A percentile compares a stretch with the other conserved stretches of the same genome.
phyloP scores from a whole-genome alignment of 306 rosid species.

The Gastrolobium villosum region DNA sequence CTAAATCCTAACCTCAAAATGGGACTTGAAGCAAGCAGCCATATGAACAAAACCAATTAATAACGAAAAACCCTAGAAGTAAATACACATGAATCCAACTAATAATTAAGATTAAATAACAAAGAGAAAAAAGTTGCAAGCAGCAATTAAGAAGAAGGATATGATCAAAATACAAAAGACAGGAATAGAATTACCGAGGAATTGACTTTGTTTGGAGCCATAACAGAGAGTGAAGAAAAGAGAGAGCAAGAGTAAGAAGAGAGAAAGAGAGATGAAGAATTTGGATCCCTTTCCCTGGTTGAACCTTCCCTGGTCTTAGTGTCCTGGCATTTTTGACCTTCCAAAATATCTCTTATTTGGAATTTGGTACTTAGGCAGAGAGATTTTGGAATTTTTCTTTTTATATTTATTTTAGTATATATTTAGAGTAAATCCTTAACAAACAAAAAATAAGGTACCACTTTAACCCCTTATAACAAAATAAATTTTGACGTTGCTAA shows the following conservation, averaged over 20 bases:
- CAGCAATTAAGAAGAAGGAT: slow-evolving; percentile 15
- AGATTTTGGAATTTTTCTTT: too few relatives aligned
- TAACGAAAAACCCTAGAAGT: slow-evolving; percentile 40
- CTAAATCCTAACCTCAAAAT: slow-evolving; percentile 31
- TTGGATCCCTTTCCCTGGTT: slow-evolving; percentile 30
- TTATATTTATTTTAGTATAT: too few relatives aligned
- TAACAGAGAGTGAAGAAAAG: slow-evolving; percentile 43
- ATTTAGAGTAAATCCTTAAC: too few relatives aligned
- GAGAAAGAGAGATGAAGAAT: slow-evolving; percentile 28
- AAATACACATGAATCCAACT: not conserved
- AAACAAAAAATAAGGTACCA: too few relatives aligned
- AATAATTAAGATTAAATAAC: not conserved
- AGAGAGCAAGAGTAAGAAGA: not conserved
- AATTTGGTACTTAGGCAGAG: too few relatives aligned
- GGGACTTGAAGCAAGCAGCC: slow-evolving; percentile 2
- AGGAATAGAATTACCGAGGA: slow-evolving; percentile 67
- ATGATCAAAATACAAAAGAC: not conserved
- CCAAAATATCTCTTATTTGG: not conserved
- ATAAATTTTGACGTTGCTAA: too few relatives aligned
- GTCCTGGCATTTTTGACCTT: slow-evolving; percentile 16
- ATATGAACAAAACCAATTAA: not conserved
- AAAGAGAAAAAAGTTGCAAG: not conserved
- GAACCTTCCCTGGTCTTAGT: slow-evolving; percentile 12
- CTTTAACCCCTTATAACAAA: too few relatives aligned
- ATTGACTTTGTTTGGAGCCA: slow-evolving; percentile 88